Evolutionary conservation across 257 asterid species (phyloP).

Genomic region (Solanum infundibuliforme): DNA sequence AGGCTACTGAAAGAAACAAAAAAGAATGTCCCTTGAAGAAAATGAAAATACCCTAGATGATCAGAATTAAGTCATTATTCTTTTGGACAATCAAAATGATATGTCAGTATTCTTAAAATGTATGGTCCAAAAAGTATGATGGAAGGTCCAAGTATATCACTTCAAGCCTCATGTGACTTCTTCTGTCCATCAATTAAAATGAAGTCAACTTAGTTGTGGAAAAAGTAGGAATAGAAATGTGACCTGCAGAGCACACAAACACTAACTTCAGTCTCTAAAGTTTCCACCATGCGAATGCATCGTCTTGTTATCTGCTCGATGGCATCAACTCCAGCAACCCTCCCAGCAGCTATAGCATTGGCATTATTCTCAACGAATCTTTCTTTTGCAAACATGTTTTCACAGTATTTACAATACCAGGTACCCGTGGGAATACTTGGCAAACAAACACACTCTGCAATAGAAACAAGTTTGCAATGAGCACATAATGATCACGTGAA

Average conservation of each 20-base stretch:
- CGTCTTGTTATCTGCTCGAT: constrained; percentile 62
- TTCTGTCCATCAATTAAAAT: not conserved
- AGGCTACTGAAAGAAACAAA: not conserved
- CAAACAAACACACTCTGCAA: constrained; percentile 61
- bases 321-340: constrained; percentile 72
- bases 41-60: not conserved
- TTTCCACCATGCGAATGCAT: constrained; percentile 62
- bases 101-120: not conserved
- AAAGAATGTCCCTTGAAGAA: not conserved
- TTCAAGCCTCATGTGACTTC: not conserved
- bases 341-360: constrained; percentile 91
- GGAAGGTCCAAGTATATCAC: not conserved
- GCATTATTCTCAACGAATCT: constrained; percentile 40
- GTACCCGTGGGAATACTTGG: constrained; percentile 44
- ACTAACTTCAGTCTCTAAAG: constrained; percentile 40
- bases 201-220: not conserved
- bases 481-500: not conserved
- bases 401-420: constrained; percentile 75
- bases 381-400: constrained; percentile 45
- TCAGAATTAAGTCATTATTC: not conserved
- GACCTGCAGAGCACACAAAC: constrained; percentile 95
- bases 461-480: not conserved
- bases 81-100: not conserved
- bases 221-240: constrained; percentile 1
- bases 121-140: not conserved